Evolutionary conservation across 495 filamentous ascomycete species (phyloP).

Genomic region (Xanthoparmelia taractica): DNA sequence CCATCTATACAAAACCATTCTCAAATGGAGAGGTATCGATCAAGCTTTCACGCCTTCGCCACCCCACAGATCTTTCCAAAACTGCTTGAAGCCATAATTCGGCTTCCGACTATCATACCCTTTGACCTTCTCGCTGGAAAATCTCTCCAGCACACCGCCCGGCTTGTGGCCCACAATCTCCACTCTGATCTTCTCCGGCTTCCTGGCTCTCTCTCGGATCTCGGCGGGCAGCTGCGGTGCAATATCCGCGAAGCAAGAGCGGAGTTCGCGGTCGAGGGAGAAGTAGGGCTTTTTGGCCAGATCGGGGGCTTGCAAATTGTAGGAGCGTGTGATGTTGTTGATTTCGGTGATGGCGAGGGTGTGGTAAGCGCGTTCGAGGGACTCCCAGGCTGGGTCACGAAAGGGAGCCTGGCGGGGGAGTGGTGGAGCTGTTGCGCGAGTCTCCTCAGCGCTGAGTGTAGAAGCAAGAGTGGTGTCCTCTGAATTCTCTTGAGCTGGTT

Average conservation of each 20-base stretch:
- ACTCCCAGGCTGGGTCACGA: constrained; percentile 46
- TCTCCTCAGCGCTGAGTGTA: neutral
- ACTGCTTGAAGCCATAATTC: constrained; percentile 76
- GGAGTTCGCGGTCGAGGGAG: constrained; percentile 73
- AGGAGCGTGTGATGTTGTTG: constrained; percentile 73
- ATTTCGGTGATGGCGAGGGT: constrained; percentile 69
- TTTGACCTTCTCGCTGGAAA: constrained; percentile 43
- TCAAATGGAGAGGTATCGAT: neutral
- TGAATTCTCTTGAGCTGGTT: neutral
- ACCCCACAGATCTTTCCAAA: constrained; percentile 77
- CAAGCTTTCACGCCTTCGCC: constrained; percentile 16
- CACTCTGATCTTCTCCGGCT: constrained; percentile 37
- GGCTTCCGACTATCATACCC: constrained; percentile 66
- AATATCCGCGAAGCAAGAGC: constrained; percentile 73
- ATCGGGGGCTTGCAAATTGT: constrained; percentile 90
- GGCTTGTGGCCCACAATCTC: constrained; percentile 32
- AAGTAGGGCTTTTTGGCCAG: constrained; percentile 93
- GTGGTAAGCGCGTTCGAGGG: constrained; percentile 67
- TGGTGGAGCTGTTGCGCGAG: constrained; percentile 15
- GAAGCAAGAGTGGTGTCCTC: neutral
- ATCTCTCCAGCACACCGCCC: constrained; percentile 45
- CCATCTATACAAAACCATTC: neutral
- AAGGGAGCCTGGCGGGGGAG: constrained; percentile 38
- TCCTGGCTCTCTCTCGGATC: constrained; percentile 60
- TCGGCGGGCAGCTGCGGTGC: constrained; percentile 64